Evolutionary conservation across 1,139 yeast genomes (phyloP).

Genomic region (Geotrichum histeridarum): DNA sequence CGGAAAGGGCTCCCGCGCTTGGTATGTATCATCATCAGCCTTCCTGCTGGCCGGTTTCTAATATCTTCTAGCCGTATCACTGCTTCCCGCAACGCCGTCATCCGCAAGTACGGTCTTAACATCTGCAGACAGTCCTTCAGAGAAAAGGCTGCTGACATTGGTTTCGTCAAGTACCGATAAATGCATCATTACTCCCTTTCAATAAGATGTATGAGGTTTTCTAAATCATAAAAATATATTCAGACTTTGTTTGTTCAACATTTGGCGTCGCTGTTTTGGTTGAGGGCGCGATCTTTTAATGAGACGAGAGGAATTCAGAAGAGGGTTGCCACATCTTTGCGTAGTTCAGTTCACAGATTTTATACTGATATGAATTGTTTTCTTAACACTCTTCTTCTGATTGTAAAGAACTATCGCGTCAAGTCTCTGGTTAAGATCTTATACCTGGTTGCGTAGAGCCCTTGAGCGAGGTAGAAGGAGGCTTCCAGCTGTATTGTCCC

Average conservation of each 20-base stretch:
- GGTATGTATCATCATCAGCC: conserved; percentile 39
- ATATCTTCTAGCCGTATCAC: conserved; percentile 67
- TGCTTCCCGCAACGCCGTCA: conserved; percentile 97
- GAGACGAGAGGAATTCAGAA: no score
- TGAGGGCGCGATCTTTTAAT: no score
- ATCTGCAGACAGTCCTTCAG: conserved; percentile 99
- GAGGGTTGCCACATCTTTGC: no score
- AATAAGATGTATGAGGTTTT: background rate
- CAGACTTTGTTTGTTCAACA: background rate
- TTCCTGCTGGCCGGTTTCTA: background rate
- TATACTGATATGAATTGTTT: no score
- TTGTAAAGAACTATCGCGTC: no score
- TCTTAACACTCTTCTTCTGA: no score
- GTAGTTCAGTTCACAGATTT: no score
- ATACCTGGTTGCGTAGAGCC: no score
- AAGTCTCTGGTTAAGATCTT: no score
- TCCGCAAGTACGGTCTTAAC: conserved; percentile 99
- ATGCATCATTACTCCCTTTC: background rate
- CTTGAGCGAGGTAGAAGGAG: no score
- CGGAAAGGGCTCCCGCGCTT: conserved; percentile 99
- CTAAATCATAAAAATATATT: background rate
- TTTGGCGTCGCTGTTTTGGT: no score
- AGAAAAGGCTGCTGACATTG: conserved; percentile 98
- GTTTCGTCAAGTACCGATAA: conserved; percentile 98
- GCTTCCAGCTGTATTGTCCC: no score